Conservation (phyloP, 345 rosid genomes). For the Hibiscus trionum region DNA sequence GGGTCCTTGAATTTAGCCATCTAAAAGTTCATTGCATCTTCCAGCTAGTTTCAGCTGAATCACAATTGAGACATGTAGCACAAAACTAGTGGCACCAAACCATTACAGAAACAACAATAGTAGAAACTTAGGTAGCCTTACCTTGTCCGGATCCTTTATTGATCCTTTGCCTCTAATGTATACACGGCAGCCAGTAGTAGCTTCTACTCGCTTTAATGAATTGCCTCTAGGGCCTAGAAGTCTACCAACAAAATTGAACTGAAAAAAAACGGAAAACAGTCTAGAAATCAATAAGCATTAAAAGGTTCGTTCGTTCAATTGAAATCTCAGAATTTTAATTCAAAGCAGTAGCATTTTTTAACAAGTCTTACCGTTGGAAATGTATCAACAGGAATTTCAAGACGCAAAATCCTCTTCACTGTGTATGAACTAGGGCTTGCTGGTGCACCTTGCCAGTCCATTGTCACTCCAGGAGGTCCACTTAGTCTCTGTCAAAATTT, state of each 20-base stretch:
- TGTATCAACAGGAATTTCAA: conserved; percentile 97
- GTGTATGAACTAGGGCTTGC: conserved; percentile 92
- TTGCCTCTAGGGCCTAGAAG: conserved; percentile 98
- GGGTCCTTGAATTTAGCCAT: not conserved
- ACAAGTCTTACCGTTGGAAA: conserved; percentile 52
- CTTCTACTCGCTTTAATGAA: conserved; percentile 96
- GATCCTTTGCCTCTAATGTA: conserved; percentile 98
- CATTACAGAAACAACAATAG: not conserved
- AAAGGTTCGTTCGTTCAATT: not conserved
- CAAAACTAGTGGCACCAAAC: not conserved
- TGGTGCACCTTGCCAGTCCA: conserved; percentile 99
- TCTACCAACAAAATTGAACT: conserved; percentile 98
- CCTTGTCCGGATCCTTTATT: conserved; percentile 97
- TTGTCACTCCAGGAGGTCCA: conserved; percentile 87
- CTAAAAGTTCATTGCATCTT: not conserved
- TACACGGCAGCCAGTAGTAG: conserved; percentile 91
- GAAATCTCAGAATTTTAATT: not conserved
- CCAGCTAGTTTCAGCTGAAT: conserved; percentile 6
- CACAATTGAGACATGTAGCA: not conserved
- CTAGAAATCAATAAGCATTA: not conserved
- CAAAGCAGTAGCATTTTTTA: not conserved
- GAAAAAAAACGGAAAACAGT: conserved; percentile 6
- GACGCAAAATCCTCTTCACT: conserved; percentile 87
- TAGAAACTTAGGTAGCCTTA: conserved; percentile 9
- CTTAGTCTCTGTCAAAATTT: conserved; percentile 54